phyloP scores from a whole-genome alignment of 768 basidiomycete genomes.

The Daedaleopsis nitida region DNA sequence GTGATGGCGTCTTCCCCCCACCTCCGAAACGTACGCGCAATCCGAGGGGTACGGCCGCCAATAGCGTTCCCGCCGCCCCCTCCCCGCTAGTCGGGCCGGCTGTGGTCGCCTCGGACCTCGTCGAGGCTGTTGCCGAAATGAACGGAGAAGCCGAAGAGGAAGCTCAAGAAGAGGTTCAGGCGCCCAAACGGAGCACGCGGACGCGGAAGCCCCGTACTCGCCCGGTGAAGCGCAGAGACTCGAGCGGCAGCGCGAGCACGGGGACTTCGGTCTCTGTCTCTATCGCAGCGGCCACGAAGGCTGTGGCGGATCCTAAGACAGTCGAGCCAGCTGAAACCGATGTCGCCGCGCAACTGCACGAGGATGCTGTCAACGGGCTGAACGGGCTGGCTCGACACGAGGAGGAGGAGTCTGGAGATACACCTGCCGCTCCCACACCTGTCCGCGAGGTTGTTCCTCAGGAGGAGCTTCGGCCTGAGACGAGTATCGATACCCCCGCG shows the following conservation, averaged over 20 bases:
- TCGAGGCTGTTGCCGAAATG: conserved; percentile 25
- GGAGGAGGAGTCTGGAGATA: background rate
- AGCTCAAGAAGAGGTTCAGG: conserved; percentile 41
- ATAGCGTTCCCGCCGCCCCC: conserved; percentile 21
- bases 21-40: conserved; percentile 62
- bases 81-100: conserved; percentile 34
- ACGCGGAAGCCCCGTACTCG: conserved; percentile 41
- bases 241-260: conserved; percentile 54
- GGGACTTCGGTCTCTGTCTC: conserved; percentile 37
- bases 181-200: conserved; percentile 47
- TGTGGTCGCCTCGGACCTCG: conserved; percentile 41
- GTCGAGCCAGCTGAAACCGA: background rate
- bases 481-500: background rate
- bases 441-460: background rate
- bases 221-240: conserved; percentile 41
- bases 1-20: conserved; percentile 63
- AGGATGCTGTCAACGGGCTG: background rate
- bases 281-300: conserved; percentile 29
- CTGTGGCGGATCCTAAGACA: conserved; percentile 4
- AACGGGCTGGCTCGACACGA: background rate
- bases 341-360: background rate
- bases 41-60: conserved; percentile 43
- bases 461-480: background rate
- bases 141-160: conserved; percentile 33
- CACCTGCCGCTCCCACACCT: background rate